Percentiles rank a stretch among this genome's conserved stretches.
Conservation (phyloP, 2,329 filamentous ascomycete genomes). For the Colletotrichum sublineola region DNA sequence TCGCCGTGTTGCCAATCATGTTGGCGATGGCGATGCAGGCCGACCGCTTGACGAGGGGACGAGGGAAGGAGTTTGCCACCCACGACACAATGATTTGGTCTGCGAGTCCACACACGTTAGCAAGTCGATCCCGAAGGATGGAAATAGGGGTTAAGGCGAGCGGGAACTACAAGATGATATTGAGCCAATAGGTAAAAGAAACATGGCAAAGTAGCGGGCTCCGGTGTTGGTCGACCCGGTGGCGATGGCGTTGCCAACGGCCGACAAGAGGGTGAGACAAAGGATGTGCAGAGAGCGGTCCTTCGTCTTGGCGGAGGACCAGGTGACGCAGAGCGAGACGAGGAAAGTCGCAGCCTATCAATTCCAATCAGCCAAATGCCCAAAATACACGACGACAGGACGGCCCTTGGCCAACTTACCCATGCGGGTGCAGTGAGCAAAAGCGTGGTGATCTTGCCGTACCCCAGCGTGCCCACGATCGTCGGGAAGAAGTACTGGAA, state of each 20-base stretch:
- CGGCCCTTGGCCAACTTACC: conserved; percentile 49
- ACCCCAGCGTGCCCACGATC: conserved; percentile 72
- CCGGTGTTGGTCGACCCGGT: conserved; percentile 63
- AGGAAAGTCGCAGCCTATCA: conserved; percentile 63
- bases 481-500: conserved; percentile 77
- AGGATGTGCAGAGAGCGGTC: conserved; percentile 71
- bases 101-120: conserved; percentile 20
- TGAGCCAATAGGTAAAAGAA: conserved; percentile 69
- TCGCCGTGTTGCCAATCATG: conserved; percentile 72
- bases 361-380: background rate
- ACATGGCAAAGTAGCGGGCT: conserved; percentile 73
- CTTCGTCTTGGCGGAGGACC: conserved; percentile 64
- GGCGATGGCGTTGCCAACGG: conserved; percentile 68
- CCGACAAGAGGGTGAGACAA: conserved; percentile 63
- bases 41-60: conserved; percentile 76
- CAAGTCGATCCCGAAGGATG: background rate
- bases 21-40: conserved; percentile 76
- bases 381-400: background rate
- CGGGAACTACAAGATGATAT: conserved; percentile 57
- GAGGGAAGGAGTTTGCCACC: conserved; percentile 79
- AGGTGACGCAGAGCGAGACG: conserved; percentile 66
- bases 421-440: conserved; percentile 71
- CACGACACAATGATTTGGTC: conserved; percentile 73
- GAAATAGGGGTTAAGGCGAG: background rate
- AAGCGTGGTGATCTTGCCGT: conserved; percentile 65